Base-by-base conservation (phyloP, 1,284 basidiomycete genomes). In the Ustilago loliicola region DNA sequence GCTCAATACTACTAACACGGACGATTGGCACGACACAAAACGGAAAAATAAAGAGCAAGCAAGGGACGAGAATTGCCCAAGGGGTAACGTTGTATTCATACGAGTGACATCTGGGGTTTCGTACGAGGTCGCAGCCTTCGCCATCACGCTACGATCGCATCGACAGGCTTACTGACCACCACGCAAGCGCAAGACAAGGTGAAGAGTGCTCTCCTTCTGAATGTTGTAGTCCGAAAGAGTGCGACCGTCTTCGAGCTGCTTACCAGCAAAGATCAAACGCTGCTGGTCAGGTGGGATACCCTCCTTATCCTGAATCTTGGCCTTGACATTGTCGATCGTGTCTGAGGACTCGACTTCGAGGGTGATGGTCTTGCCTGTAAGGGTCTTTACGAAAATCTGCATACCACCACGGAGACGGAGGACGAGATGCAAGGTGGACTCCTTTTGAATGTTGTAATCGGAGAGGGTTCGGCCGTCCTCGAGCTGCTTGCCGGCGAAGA, bases 361-460 rank as follows among this genome's bases (percentile, higher is more conserved):
- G 85, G 95, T 96, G 90, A 97, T 96, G 81, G 95, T 96, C 90
- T 98, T 98, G 87, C 96, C 96, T 90, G 96, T 98, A 80, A 98
- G 93, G 90, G 93, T 85, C 83, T 86, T 86, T 76, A 86, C 85
- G 57, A 86, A 85, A 52, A 86, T 83, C 55, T 85, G 84, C 79
- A 82, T 79, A 70, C 83, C 83, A 66, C 83, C 83, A 32, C 83
- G 83, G 5, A 85, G 69, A 19, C 84, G 84, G 19, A 83, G 70
- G 6, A 85, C 83, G 1, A 85, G 71, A 66, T 85, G 83, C 21
- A 85, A 76, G 4, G 83, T 85, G 11, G 52, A 61, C 59, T 85
- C 83, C 72, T 85, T 85, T 67, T 85, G 83, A 70, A 87, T 86
- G 80, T 87, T 86, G 86, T 87, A 87, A 77, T 87, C 86, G 55